Conservation (phyloP, 2,329 filamentous ascomycete genomes). For the Apiospora kogelbergensis region DNA sequence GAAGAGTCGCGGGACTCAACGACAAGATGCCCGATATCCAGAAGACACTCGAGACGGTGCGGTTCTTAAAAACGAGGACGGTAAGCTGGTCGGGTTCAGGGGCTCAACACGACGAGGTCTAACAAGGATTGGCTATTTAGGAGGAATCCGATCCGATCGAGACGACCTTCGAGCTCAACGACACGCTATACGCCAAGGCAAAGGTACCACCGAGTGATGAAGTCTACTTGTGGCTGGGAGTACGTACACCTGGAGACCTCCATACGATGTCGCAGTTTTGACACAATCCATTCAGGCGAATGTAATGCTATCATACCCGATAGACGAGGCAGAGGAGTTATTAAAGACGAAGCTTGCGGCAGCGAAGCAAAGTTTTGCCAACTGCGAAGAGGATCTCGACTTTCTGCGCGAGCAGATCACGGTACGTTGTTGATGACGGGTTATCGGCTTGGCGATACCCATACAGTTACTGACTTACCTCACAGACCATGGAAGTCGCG, state of each 20-base stretch:
- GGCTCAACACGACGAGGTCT: not conserved
- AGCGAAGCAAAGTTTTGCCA: constrained; percentile 76
- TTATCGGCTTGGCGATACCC: not conserved
- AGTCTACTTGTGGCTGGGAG: constrained; percentile 96
- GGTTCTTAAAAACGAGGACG: constrained; percentile 76
- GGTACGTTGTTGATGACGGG: constrained; percentile 47
- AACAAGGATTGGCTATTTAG: constrained; percentile 25
- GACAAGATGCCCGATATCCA: constrained; percentile 98
- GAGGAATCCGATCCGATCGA: constrained; percentile 70
- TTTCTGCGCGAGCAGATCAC: constrained; percentile 97
- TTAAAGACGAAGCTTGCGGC: constrained; percentile 74
- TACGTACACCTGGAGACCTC: constrained; percentile 39
- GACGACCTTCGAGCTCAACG: constrained; percentile 94
- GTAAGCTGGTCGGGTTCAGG: constrained; percentile 40
- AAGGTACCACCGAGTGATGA: constrained; percentile 80
- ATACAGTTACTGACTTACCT: constrained; percentile 4
- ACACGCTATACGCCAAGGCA: constrained; percentile 90
- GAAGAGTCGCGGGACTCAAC: constrained; percentile 75
- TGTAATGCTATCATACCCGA: constrained; percentile 94
- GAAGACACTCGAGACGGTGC: constrained; percentile 91
- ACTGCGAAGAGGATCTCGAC: constrained; percentile 94
- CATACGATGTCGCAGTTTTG: not conserved
- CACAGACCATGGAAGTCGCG: constrained; percentile 90
- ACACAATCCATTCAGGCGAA: constrained; percentile 63
- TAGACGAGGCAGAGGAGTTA: constrained; percentile 80